Base-by-base conservation (phyloP, 2,329 filamentous ascomycete genomes). In the Hypoxylon sp. region DNA sequence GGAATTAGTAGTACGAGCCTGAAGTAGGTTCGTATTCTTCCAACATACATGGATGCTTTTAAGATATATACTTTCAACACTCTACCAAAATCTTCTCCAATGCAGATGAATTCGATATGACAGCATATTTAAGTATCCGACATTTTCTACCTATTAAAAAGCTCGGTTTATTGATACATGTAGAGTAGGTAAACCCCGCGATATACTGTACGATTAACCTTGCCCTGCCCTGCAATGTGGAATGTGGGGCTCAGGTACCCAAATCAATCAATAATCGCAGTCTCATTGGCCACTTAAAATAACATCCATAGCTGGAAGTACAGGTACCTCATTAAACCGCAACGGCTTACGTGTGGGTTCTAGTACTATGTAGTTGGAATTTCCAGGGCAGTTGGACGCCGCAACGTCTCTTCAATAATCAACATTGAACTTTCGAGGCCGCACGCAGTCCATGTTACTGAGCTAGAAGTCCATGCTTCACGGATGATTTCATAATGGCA, bases 401-500 rank as follows among this genome's bases (percentile, higher is more conserved):
- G 55, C 51, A 59, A 51, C 49, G 19, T 49, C 27, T 36, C 31
- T 52, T n/a, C n/a, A n/a, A n/a, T n/a, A 31, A 52, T 46, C 35
- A 58, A 25, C 21, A 6, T 25, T 9, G n/a, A n/a, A n/a, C 19
- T 48, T 48, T 35, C 32, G 45, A 20, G 37, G 7, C 17, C 19
- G 45, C 35, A 9, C 48, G 15, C 37, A 7, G 48, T 57, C 40
- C 7, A 61, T 53, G 36, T 30, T 42, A 30, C 46, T 15, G 25
- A 50, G 32, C 17, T 45, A 34, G 25, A 41, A 30, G 29, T 50
- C 26, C 13, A 58, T 54, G 41, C 45, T 43, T 42, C 43, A 46
- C 20, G 37, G 49, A 57, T 50, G 57, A 53, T 55, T 53, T 51
- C 56, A 69, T 41, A 57, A 70, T 70, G 67, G 49, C 64, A 56